Evolutionary conservation across 352 stramenopile species (phyloP), one percentile per base, ranked within the genome.

Genomic region (Globisporangium takayamanum): DNA sequence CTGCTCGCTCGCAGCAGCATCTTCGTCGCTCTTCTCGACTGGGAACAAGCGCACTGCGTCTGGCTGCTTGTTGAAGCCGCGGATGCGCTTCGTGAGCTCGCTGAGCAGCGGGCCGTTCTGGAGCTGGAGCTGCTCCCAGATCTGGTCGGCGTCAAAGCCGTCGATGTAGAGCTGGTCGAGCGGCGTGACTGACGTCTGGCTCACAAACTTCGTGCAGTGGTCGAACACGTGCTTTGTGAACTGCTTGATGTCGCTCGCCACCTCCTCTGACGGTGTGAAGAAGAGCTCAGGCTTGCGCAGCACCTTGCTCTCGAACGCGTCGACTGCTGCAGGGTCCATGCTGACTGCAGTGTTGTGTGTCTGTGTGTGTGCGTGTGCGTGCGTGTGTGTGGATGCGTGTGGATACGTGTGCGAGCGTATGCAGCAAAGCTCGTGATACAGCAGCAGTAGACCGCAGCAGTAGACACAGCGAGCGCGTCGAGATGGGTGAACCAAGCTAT

Each of bases 171-270:
- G 66, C 65, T 91, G 72, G 37, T 88, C 79, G 62, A 94, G 68
- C 26, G 81, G 67, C 15, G 74, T 78, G 30, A 67, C 64, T 2
- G 63, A 58, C 12, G 53, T 68, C 60, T 73, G 75, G 55, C 71
- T 81, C 55, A 75, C 64, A 56, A 84, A 89, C 57, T 85, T 72
- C 28, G 72, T 81, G 56, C 79, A 82, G 64, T 77, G 70, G 67
- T 93, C 80, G 58, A 89, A 93, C 22, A 83, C 71, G 72, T 91
- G 74, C 78, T 93, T 93, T 12, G 78, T 82, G 60, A 93, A 87
- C 37, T 66, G 57, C 59, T 88, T 84, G 60, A 92, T 84, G 53
- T 87, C 70, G 39, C 62, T 63, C 7, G 80, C 78, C 10, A 90
- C 63, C 39, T 84, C 69, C 37, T 84, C 72, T 8, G 81, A 90